Percentiles rank a stretch among this genome's conserved stretches.
phyloP scores from a whole-genome alignment of 768 basidiomycete genomes.

The Mycena rosella region DNA sequence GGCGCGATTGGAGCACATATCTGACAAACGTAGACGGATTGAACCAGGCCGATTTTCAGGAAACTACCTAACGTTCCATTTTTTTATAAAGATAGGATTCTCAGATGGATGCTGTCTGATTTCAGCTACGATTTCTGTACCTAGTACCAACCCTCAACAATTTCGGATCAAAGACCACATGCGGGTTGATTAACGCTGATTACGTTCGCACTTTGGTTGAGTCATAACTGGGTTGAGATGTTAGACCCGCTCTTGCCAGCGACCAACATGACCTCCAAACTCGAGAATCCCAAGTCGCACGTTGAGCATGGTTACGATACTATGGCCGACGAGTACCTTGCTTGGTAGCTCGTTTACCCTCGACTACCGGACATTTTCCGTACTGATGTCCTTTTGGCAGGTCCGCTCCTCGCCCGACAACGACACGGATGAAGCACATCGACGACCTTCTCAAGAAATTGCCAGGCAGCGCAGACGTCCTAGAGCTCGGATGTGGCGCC shows the following conservation, averaged over 20 bases:
- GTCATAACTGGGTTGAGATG: too few species aligned
- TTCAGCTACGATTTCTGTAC: too few species aligned
- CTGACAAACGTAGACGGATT: neutral
- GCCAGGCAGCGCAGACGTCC: slow-evolving; percentile 36
- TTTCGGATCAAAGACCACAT: too few species aligned
- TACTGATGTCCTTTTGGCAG: slow-evolving; percentile 22
- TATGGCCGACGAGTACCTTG: slow-evolving; percentile 26
- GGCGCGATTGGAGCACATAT: slow-evolving; percentile 5
- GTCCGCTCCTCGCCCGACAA: slow-evolving; percentile 40
- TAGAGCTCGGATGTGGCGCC: slow-evolving; percentile 48
- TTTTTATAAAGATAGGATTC: too few species aligned
- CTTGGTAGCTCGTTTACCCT: neutral
- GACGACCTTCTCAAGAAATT: slow-evolving; percentile 37
- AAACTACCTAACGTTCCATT: too few species aligned
- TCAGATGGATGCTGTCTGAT: too few species aligned
- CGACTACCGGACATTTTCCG: too few species aligned
- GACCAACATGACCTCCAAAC: slow-evolving; percentile 14
- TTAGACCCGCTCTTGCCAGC: too few species aligned
- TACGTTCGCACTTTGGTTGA: too few species aligned
- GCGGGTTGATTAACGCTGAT: too few species aligned
- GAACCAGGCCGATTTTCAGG: neutral
- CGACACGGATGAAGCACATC: slow-evolving; percentile 37
- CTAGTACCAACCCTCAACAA: too few species aligned
- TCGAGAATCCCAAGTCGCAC: slow-evolving; percentile 29
- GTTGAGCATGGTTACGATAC: slow-evolving; percentile 24